Evolutionary conservation across 2,329 filamentous ascomycete species (phyloP).

Genomic region (Coleophoma eucalyptorum): DNA sequence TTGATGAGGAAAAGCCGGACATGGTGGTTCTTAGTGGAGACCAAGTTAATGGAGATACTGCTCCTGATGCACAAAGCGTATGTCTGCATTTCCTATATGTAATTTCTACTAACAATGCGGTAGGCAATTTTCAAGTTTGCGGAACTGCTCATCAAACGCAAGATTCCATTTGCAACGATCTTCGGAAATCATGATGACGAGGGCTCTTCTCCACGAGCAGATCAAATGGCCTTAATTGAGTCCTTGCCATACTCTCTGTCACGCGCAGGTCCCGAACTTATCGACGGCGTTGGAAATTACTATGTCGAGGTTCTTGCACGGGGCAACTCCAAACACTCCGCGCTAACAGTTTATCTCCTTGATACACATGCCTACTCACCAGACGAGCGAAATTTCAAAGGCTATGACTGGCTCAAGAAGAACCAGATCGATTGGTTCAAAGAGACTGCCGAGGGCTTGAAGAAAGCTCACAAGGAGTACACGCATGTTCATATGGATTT

Average conservation of each 20-base stretch:
- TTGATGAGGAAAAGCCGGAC: constrained; percentile 93
- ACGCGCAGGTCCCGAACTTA: constrained; percentile 73
- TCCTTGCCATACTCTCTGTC: constrained; percentile 86
- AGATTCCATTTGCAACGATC: constrained; percentile 89
- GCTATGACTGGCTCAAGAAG: constrained; percentile 96
- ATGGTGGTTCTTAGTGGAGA: constrained; percentile 90
- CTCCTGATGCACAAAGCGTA: constrained; percentile 84
- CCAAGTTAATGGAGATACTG: constrained; percentile 90
- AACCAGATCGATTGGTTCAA: constrained; percentile 95
- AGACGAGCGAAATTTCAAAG: constrained; percentile 81
- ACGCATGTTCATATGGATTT: constrained; percentile 92
- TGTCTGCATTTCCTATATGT: constrained; percentile 19
- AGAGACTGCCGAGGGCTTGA: constrained; percentile 68
- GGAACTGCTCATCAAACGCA: constrained; percentile 76
- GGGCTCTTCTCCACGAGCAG: constrained; percentile 64
- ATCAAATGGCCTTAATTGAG: constrained; percentile 83
- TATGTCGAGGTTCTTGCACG: constrained; percentile 84
- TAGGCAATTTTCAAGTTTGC: constrained; percentile 91
- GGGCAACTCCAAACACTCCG: constrained; percentile 77
- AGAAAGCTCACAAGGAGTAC: constrained; percentile 77
- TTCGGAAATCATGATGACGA: constrained; percentile 99
- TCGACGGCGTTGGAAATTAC: constrained; percentile 94
- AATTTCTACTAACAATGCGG: constrained; percentile 14
- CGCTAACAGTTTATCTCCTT: constrained; percentile 89
- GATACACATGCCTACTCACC: constrained; percentile 92